Evolutionary conservation across 805 yeast species (phyloP).

Genomic region (Torulaspora delbrueckii): DNA sequence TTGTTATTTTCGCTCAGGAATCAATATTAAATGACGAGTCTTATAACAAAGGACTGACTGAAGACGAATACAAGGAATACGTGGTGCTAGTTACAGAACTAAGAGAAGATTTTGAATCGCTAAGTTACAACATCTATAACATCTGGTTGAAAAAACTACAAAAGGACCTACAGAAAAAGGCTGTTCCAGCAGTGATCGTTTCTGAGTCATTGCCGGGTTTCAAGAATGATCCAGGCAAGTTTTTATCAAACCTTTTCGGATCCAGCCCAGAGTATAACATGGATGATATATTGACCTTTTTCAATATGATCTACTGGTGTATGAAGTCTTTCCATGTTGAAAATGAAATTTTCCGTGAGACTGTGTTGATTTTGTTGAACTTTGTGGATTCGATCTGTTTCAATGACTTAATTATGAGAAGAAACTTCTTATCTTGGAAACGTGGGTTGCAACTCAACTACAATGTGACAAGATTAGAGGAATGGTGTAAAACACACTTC

Average conservation of each 20-base stretch:
- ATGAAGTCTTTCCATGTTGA: conserved; percentile 89
- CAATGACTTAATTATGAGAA: conserved; percentile 91
- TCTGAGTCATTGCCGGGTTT: conserved; percentile 96
- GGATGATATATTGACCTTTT: conserved; percentile 89
- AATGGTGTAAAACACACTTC: conserved; percentile 95
- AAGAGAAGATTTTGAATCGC: conserved; percentile 87
- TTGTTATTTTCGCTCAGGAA: conserved; percentile 88
- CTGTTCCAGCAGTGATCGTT: conserved; percentile 89
- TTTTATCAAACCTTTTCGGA: conserved; percentile 76
- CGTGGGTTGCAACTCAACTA: conserved; percentile 95
- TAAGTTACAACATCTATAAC: conserved; percentile 89
- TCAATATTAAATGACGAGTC: conserved; percentile 84
- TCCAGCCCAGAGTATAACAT: conserved; percentile 71
- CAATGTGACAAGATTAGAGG: conserved; percentile 93
- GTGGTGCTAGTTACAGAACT: conserved; percentile 83
- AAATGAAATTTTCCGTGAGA: conserved; percentile 75
- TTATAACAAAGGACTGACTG: conserved; percentile 77
- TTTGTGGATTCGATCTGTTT: conserved; percentile 91
- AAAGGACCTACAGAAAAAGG: conserved; percentile 83
- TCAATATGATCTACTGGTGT: conserved; percentile 88
- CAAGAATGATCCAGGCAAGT: conserved; percentile 73
- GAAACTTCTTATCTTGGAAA: conserved; percentile 94
- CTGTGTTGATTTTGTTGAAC: conserved; percentile 73
- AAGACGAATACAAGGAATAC: conserved; percentile 84
- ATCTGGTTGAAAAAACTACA: conserved; percentile 97